A percentile compares a stretch with the other conserved stretches of the same genome.
phyloP scores from a whole-genome alignment of 805 yeast species.

The Wickerhamomyces mucosus region DNA sequence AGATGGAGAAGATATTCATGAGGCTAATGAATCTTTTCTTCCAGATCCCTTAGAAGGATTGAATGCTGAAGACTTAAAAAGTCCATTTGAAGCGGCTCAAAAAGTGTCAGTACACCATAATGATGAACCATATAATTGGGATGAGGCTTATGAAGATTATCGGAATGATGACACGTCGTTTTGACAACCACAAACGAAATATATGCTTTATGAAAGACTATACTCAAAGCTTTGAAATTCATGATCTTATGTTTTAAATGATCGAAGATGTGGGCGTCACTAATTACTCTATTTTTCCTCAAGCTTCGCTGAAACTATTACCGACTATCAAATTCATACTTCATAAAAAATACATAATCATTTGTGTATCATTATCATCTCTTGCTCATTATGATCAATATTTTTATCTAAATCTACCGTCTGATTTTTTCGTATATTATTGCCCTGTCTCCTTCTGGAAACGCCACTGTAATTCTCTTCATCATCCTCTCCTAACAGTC shows the following conservation, averaged over 20 bases:
- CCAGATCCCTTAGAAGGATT: constrained; percentile 20
- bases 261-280: too few relatives aligned
- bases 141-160: constrained; percentile 21
- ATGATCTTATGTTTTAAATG: too few relatives aligned
- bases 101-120: constrained; percentile 10
- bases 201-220: too few relatives aligned
- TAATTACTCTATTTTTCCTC: too few relatives aligned
- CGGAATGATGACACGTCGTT: constrained; percentile 19
- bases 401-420: neutral
- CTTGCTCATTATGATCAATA: constrained; percentile 11
- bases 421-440: constrained; percentile 2
- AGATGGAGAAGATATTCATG: constrained; percentile 18
- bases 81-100: constrained; percentile 18
- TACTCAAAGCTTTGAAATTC: too few relatives aligned
- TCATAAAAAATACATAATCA: too few relatives aligned
- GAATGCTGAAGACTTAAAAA: constrained; percentile 12
- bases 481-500: constrained; percentile 28
- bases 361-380: constrained; percentile 14
- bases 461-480: too few relatives aligned
- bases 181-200: too few relatives aligned
- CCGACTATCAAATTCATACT: too few relatives aligned
- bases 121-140: constrained; percentile 18
- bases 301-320: too few relatives aligned
- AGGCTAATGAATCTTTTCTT: constrained; percentile 6
- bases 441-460: too few relatives aligned